These are phyloP conservation scores for Licmophora abbreviata DNA, from an alignment of 108 stramenopile genomes.

Conservation along the genomic window DNA sequence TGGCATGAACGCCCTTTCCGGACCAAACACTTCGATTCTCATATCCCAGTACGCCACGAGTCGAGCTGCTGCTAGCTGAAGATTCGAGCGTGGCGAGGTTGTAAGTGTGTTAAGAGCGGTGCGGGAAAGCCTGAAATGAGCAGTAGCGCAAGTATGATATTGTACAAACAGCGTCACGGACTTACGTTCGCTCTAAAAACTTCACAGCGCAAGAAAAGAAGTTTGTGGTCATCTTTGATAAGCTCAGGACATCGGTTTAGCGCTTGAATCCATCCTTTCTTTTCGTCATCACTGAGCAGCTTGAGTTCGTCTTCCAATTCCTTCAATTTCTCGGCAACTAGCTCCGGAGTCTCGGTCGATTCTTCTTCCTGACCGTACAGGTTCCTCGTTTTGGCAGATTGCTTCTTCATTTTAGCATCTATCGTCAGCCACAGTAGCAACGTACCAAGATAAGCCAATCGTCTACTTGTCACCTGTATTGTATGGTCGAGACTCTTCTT, in stretches of 20 bases:
- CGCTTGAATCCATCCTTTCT: constrained; percentile 16
- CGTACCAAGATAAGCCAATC: too few relatives aligned
- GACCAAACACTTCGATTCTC: constrained; percentile 2
- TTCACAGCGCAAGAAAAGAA: constrained; percentile 55
- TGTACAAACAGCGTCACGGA: too few relatives aligned
- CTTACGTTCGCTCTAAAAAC: constrained; percentile 38
- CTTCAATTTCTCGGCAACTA: not conserved
- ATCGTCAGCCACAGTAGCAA: too few relatives aligned
- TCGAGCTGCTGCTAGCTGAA: constrained; percentile 3
- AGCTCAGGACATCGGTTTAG: constrained; percentile 30
- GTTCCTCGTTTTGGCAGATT: too few relatives aligned
- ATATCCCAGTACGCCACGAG: constrained; percentile 2
- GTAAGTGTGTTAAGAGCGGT: constrained; percentile 18
- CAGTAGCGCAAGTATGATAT: too few relatives aligned
- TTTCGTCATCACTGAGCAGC: constrained; percentile 14
- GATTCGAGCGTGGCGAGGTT: constrained; percentile 19
- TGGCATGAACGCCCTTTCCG: not conserved
- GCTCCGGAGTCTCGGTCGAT: not conserved
- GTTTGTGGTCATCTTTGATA: constrained; percentile 21
- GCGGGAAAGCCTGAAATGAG: not conserved
- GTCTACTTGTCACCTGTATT: too few relatives aligned
- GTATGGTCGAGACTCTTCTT: too few relatives aligned
- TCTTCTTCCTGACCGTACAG: too few relatives aligned
- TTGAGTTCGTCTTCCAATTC: not conserved
- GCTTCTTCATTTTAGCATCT: too few relatives aligned